Base-by-base conservation (phyloP, 441 rosid species). In the Arabidopsis hybrid region DNA sequence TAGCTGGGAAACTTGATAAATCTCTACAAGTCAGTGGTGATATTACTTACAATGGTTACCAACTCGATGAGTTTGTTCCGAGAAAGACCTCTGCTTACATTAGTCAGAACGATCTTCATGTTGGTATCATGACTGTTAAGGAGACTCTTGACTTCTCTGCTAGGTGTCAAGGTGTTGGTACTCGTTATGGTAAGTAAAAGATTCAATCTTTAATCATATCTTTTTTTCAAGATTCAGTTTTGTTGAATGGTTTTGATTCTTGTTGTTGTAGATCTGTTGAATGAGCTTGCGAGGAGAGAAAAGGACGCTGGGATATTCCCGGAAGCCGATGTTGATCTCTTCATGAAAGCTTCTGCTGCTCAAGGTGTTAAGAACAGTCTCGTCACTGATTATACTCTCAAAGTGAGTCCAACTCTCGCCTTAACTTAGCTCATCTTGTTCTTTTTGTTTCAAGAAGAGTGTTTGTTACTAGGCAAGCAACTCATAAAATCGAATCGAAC, bases 81-180 rank as follows among this genome's bases (percentile, higher is more conserved):
- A 83, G 70, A 35, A 87, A 86, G 67, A 87, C 91, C 7, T 87
- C 90, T 7, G 91, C 91, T 26, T 89, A 87, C 45, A 87, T 87
- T 10, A 85, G 94, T 21, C 94, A 89, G 69, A 81, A 87, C 56
- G 94, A 89, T 75, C 89, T 87, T 76, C 94, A 87, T 74, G 72
- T 86, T 29, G 91, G 90, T 21, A 85, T 81, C 60, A 85, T 87
- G 91, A 87, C 91, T 2, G 90, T 89, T 16, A 86, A 83, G 77
- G 94, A 87, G 83, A 89, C 91, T 38, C 80, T 89, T 13, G 94
- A 89, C 81, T 87, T 89, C 82, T 89, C 91, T 4, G 94, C 90
- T 17, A 57, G 90, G 65, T 89, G 91, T 72, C 90, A 85, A 74
- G 94, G 94, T 35, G 89, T 87, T 49, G 94, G 94, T 26, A 68